Base-by-base conservation (phyloP, 2,329 filamentous ascomycete genomes). In the Xylaria sp. region DNA sequence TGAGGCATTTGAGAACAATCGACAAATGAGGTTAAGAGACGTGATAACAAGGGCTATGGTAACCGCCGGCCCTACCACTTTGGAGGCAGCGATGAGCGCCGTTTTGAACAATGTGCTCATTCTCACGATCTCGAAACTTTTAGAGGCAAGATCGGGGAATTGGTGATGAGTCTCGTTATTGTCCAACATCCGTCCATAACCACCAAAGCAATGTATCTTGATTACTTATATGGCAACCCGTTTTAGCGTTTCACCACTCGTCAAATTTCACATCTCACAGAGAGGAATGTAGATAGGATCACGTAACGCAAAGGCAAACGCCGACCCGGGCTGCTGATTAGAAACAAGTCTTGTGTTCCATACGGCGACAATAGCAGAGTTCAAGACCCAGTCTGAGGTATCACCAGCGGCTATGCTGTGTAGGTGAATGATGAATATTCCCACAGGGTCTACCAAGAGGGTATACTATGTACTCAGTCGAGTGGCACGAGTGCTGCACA, bases 1-100 rank as follows among this genome's bases (percentile, higher is more conserved):
- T 18, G 73, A 71, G 3, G 72, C 70, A 52, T 63, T 54, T 2
- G 76, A 78, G 56, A 76, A 75, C 43, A 78, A 63, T 9, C 77
- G 76, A 23, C 69, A 49, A 20, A 76, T 51, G 12, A 78, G 67
- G 41, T 76, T 74, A 9, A 66, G 63, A 8, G 65, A 46, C 3
- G 74, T 59, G 36, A 73, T 65, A 6, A 69, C 1, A 1, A 72
- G 64, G 9, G 72, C 55, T 9, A 70, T 10, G 18, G 66, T 25
- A 15, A 62, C 18, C 31, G 58, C 49, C 20, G 46, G 41, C 20
- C 51, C 66, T 18, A 73, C 25, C 36, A 55, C 18, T 5, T 7
- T 20, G 6, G 61, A 56, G n/a, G 48, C 49, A 52, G 43, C 51
- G n/a, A 36, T 31, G 49, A 68, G 7, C 23, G 41, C 36, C 5